These are phyloP conservation scores for Alloascoidea africana DNA, from an alignment of 805 yeast species.

Conservation along the genomic window DNA sequence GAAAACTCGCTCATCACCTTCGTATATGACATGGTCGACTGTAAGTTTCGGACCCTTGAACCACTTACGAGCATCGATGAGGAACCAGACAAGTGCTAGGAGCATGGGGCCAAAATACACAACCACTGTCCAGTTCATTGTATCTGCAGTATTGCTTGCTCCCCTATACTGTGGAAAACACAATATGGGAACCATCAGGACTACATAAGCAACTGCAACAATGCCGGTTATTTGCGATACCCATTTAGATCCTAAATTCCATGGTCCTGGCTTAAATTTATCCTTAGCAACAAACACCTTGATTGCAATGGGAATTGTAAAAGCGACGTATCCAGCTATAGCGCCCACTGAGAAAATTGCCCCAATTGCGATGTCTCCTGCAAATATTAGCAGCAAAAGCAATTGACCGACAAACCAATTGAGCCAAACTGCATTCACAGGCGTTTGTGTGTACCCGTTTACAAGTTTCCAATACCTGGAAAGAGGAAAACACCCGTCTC, in stretches of 20 bases:
- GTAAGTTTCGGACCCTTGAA: conserved; percentile 48
- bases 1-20: too few relatives aligned
- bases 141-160: conserved; percentile 17
- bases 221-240: conserved; percentile 34
- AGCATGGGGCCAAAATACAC: conserved; percentile 48
- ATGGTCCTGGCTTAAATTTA: conserved; percentile 47
- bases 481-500: conserved; percentile 54
- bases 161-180: conserved; percentile 39
- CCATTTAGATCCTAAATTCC: conserved; percentile 43
- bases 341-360: conserved; percentile 67
- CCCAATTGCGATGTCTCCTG: conserved; percentile 49
- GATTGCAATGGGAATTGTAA: conserved; percentile 45
- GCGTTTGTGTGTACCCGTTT: conserved; percentile 37
- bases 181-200: conserved; percentile 42
- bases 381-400: conserved; percentile 40
- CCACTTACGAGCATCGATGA: conserved; percentile 39
- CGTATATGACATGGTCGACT: conserved; percentile 21
- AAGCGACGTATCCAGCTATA: conserved; percentile 51
- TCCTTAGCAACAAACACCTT: conserved; percentile 39
- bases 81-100: conserved; percentile 32
- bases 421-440: conserved; percentile 40
- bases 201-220: conserved; percentile 32
- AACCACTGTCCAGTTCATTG: conserved; percentile 51
- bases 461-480: conserved; percentile 35
- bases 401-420: conserved; percentile 40